Evolutionary conservation across 805 yeast species (phyloP), one percentile per base, ranked within the genome.

Genomic region (Wickerhamiella azyma): DNA sequence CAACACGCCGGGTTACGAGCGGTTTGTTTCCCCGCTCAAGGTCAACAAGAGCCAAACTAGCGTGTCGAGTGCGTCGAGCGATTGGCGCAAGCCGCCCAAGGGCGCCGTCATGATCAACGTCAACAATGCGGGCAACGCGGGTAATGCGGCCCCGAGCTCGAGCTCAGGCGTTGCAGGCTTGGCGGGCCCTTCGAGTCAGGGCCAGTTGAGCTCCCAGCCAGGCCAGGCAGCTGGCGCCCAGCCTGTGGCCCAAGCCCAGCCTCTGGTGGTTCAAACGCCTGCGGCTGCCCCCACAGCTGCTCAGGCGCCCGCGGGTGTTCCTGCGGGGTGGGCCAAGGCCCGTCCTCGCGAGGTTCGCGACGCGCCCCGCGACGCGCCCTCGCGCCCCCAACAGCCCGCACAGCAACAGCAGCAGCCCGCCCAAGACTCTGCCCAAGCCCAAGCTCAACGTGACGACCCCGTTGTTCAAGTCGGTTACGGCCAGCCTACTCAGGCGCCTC

Each of bases 11-110:
- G 37, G 37, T 3, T 38, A 40, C 38, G 45, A 45, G 29, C 41
- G 45, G 14, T 40, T 35, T 18, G 43, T 46, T n/a, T 26, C 39
- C 16, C 49, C 49, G 13, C 40, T 46, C 14, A 46, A 46, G 39
- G 45, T 46, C 33, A 46, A 17, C 38, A 46, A 46, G 17, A 28
- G 37, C 18, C 26, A 30, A 26, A 33, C 44, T 2, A 32, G 38
- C 9, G 44, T 41, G 8, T 24, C 24, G 6, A 21, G 24, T 16
- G 18, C 33, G 3, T 26, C 16, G 11, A 26, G 11, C 17, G 41
- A 39, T 24, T 41, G 44, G 44, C 38, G 44, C 5, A 41, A 33
- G 4, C 28, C 35, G 10, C 11, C 33, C 21, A 32, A 32, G 26
- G 37, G 37, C 9, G 44, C 44, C 5, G 38, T 41, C 9, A 41